Percentiles rank a stretch among this genome's conserved stretches.
Conservation (phyloP, 1,284 basidiomycete species). For the Cutaneotrichosporon arboriforme region DNA sequence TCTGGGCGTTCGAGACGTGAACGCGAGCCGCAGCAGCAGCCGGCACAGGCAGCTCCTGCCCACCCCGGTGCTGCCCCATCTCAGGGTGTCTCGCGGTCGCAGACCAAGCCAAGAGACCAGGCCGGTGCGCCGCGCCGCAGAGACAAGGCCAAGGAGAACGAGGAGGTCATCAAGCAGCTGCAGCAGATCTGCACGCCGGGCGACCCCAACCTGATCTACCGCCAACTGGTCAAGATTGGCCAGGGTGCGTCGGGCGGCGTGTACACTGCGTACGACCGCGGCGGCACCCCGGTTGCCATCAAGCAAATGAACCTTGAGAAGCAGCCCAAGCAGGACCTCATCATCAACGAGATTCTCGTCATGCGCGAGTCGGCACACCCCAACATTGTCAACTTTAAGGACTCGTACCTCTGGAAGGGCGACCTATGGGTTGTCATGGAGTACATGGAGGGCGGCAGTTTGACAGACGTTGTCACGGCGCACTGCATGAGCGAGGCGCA, state of each 20-base stretch:
- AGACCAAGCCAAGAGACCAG: constrained; percentile 23
- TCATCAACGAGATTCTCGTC: constrained; percentile 99
- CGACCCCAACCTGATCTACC: constrained; percentile 89
- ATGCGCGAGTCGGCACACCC: constrained; percentile 94
- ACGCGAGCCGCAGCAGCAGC: constrained; percentile 9
- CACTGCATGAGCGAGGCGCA: constrained; percentile 91
- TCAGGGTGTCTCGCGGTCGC: constrained; percentile 8
- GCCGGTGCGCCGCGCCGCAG: constrained; percentile 69
- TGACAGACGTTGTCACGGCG: constrained; percentile 94
- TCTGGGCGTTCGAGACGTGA: constrained; percentile 23
- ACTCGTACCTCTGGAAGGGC: constrained; percentile 95
- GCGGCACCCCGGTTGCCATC: constrained; percentile 91
- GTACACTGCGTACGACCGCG: constrained; percentile 95
- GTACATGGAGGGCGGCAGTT: constrained; percentile 89
- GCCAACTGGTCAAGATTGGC: constrained; percentile 91
- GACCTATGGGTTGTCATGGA: constrained; percentile 99
- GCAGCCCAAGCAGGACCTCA: constrained; percentile 98
- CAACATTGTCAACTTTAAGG: constrained; percentile 99
- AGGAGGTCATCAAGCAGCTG: constrained; percentile 84
- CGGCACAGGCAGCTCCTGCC: constrained; percentile 11
- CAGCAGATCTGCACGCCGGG: constrained; percentile 95
- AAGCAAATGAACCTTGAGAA: constrained; percentile 99
- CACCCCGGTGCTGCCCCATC: not conserved
- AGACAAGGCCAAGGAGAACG: constrained; percentile 81
- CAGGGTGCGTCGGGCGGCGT: constrained; percentile 98